phyloP scores from a whole-genome alignment of 768 basidiomycete genomes.

The Leccinum obscurum region DNA sequence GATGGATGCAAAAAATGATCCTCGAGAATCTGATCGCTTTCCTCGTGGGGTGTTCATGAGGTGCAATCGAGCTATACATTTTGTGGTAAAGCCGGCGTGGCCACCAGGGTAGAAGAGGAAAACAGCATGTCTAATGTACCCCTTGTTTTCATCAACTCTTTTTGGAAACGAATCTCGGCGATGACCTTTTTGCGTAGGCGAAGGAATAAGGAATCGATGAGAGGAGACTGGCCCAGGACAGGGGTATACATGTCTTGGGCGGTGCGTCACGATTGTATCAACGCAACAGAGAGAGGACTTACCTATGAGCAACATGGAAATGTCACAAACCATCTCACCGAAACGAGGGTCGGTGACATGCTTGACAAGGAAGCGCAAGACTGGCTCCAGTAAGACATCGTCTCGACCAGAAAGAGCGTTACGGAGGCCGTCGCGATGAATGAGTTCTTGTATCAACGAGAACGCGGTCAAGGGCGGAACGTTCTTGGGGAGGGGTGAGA shows the following conservation, averaged over 20 bases:
- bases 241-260: constrained; percentile 83
- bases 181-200: constrained; percentile 82
- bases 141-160: constrained; percentile 75
- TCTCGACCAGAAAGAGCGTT: constrained; percentile 88
- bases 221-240: constrained; percentile 90
- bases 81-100: constrained; percentile 16
- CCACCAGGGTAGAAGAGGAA: constrained; percentile 48
- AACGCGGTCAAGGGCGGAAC: constrained; percentile 85
- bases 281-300: constrained; percentile 27
- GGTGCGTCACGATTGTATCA: constrained; percentile 3
- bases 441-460: constrained; percentile 88
- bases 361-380: constrained; percentile 83
- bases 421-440: constrained; percentile 86
- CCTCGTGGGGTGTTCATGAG: constrained; percentile 40
- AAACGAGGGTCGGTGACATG: constrained; percentile 90
- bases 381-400: constrained; percentile 89
- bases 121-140: constrained; percentile 93
- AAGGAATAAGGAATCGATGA: constrained; percentile 84
- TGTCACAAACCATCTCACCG: constrained; percentile 83
- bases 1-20: constrained; percentile 64
- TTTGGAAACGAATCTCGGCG: constrained; percentile 85
- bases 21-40: constrained; percentile 67
- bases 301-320: constrained; percentile 85
- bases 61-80: constrained; percentile 17
- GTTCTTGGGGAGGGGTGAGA: constrained; percentile 47